Evolutionary conservation across 1,139 yeast genomes (phyloP).

Genomic region (Maudiozyma humilis): DNA sequence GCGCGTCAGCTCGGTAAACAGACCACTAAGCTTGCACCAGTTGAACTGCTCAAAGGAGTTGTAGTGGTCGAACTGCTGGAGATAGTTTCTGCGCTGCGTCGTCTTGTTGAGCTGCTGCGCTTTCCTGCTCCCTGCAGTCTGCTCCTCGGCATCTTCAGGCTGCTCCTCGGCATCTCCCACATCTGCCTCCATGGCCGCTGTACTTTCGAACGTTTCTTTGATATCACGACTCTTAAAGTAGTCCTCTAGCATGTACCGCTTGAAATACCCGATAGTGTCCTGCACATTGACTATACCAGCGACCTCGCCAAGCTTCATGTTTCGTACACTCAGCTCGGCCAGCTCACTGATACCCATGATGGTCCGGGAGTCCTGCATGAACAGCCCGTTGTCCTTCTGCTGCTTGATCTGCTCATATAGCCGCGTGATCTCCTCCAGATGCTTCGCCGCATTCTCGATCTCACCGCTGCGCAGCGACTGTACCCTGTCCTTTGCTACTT

Average conservation of each 20-base stretch:
- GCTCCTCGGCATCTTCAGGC: slow-evolving; percentile 10
- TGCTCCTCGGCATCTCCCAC: slow-evolving; percentile 9
- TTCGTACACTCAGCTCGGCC: slow-evolving; percentile 49
- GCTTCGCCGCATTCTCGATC: slow-evolving; percentile 32
- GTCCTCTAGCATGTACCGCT: slow-evolving; percentile 34
- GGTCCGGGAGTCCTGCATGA: slow-evolving; percentile 42
- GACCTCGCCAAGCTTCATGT: slow-evolving; percentile 47
- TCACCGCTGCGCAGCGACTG: slow-evolving; percentile 40
- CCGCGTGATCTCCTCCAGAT: slow-evolving; percentile 32
- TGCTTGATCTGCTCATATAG: slow-evolving; percentile 33
- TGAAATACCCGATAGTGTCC: slow-evolving; percentile 40
- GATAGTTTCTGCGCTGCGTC: slow-evolving; percentile 14
- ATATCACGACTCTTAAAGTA: slow-evolving; percentile 20
- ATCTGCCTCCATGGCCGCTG: neutral
- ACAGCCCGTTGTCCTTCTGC: slow-evolving; percentile 33
- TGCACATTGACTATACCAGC: slow-evolving; percentile 42
- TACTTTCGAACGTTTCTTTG: slow-evolving; percentile 3
- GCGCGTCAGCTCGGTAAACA: slow-evolving; percentile 41
- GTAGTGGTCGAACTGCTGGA: slow-evolving; percentile 21
- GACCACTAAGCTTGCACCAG: slow-evolving; percentile 55
- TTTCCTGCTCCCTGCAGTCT: slow-evolving; percentile 4
- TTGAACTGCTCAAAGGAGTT: slow-evolving; percentile 35
- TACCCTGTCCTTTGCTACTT: slow-evolving; percentile 34
- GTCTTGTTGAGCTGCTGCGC: slow-evolving; percentile 16
- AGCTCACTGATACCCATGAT: slow-evolving; percentile 38